Conservation (phyloP, 2,329 filamentous ascomycete genomes). For the Talaromyces sp. region DNA sequence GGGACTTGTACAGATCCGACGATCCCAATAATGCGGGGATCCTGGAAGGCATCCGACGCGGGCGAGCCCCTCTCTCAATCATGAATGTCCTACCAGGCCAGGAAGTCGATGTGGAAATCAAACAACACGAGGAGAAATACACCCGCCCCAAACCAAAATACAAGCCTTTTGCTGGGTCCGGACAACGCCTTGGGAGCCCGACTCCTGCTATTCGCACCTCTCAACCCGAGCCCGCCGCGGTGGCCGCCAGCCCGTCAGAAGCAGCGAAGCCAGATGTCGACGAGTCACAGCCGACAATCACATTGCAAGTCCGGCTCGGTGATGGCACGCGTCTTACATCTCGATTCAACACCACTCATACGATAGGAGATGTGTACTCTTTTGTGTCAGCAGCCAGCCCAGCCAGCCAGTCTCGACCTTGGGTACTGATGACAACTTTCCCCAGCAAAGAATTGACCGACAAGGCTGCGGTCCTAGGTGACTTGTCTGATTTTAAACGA, state of each 20-base stretch:
- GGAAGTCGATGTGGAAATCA: constrained; percentile 59
- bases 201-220: constrained; percentile 47
- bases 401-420: constrained; percentile 44
- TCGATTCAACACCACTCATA: constrained; percentile 61
- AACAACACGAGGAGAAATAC: constrained; percentile 60
- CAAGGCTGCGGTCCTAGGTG: constrained; percentile 40
- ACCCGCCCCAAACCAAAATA: constrained; percentile 58
- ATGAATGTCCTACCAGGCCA: constrained; percentile 58
- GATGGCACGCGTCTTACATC: constrained; percentile 56
- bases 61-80: constrained; percentile 56
- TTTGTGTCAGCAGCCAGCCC: constrained; percentile 53
- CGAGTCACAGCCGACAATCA: constrained; percentile 52
- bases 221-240: constrained; percentile 26
- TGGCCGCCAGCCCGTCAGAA: constrained; percentile 14
- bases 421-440: constrained; percentile 61
- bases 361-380: constrained; percentile 58
- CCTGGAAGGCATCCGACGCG: constrained; percentile 57
- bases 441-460: constrained; percentile 58
- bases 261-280: constrained; percentile 46
- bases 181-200: constrained; percentile 58
- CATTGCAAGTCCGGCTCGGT: constrained; percentile 57
- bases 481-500: constrained; percentile 45
- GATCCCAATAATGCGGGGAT: constrained; percentile 58
- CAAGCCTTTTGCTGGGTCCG: constrained; percentile 55
- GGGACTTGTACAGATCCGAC: constrained; percentile 56